Conservation (phyloP, 2,329 filamentous ascomycete genomes). For the Trichoderma pleuroti region DNA sequence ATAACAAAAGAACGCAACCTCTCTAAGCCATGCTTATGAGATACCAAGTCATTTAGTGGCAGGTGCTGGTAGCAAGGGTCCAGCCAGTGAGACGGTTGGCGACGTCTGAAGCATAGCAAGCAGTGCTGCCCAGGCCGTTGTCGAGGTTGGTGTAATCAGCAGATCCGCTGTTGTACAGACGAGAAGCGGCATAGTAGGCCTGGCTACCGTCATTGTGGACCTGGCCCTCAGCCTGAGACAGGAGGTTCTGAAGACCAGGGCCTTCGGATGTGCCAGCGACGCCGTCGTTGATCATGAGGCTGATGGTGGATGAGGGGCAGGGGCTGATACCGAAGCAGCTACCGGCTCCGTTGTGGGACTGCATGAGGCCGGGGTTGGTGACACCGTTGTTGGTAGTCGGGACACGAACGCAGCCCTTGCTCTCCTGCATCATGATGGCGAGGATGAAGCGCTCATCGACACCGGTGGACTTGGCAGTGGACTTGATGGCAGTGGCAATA, state of each 20-base stretch:
- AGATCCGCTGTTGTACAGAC: conserved; percentile 26
- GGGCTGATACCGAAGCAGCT: conserved; percentile 37
- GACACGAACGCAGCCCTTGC: conserved; percentile 43
- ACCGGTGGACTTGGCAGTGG: conserved; percentile 28
- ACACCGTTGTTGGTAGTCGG: conserved; percentile 41
- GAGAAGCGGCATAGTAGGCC: conserved; percentile 23
- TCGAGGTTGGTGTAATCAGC: conserved; percentile 25
- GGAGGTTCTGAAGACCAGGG: conserved; percentile 35
- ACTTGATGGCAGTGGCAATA: conserved; percentile 30
- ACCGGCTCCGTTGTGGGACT: conserved; percentile 36
- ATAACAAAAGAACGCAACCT: background rate
- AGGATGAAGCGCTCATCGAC: conserved; percentile 43
- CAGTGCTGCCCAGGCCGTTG: conserved; percentile 22
- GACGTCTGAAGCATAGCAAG: conserved; percentile 25
- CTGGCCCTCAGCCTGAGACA: background rate
- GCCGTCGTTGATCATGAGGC: conserved; percentile 40
- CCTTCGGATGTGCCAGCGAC: conserved; percentile 39
- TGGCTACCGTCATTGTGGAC: conserved; percentile 10
- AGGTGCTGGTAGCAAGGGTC: conserved; percentile 22
- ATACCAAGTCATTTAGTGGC: background rate
- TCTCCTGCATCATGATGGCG: conserved; percentile 44
- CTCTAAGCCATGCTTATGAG: background rate
- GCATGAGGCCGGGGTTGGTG: conserved; percentile 43
- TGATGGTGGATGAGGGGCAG: conserved; percentile 28
- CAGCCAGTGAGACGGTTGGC: conserved; percentile 26